phyloP scores from a whole-genome alignment of 768 basidiomycete species.

The Russula brevipes region DNA sequence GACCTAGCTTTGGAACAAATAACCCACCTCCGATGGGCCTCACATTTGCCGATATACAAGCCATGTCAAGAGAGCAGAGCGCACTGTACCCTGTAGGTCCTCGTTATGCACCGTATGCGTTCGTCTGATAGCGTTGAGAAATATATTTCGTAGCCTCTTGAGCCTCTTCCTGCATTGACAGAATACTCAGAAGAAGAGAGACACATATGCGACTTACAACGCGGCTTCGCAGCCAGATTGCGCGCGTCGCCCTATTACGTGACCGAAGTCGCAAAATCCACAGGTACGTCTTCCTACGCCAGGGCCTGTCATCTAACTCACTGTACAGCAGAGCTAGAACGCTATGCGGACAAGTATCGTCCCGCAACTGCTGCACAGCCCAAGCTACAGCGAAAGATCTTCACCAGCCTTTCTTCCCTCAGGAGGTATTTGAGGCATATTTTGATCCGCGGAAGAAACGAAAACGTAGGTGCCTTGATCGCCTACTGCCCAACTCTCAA shows the following conservation, averaged over 20 bases:
- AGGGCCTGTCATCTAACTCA: background rate
- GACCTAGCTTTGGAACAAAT: slow-evolving; percentile 36
- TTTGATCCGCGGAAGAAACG: slow-evolving; percentile 71
- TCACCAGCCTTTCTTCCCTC: slow-evolving; percentile 72
- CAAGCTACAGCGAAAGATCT: slow-evolving; percentile 61
- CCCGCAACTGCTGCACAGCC: slow-evolving; percentile 57
- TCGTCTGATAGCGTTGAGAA: slow-evolving; percentile 9
- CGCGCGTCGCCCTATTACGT: slow-evolving; percentile 71
- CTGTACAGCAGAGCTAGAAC: slow-evolving; percentile 53
- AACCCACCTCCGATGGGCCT: slow-evolving; percentile 69
- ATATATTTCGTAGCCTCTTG: slow-evolving; percentile 47
- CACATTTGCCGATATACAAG: slow-evolving; percentile 73
- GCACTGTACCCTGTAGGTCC: slow-evolving; percentile 73
- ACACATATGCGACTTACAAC: slow-evolving; percentile 59
- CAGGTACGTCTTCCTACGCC: slow-evolving; percentile 35
- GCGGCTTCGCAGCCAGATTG: slow-evolving; percentile 58
- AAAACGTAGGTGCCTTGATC: slow-evolving; percentile 37
- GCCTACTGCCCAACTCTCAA: background rate
- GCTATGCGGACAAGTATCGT: slow-evolving; percentile 82
- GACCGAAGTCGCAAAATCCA: slow-evolving; percentile 63
- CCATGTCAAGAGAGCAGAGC: slow-evolving; percentile 68
- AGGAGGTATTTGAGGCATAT: slow-evolving; percentile 68
- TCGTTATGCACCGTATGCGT: background rate
- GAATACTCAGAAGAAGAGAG: slow-evolving; percentile 63
- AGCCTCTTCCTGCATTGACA: slow-evolving; percentile 60